These are phyloP conservation scores for Salix arbutifolia DNA, from an alignment of 345 rosid species.

Conservation along the genomic window DNA sequence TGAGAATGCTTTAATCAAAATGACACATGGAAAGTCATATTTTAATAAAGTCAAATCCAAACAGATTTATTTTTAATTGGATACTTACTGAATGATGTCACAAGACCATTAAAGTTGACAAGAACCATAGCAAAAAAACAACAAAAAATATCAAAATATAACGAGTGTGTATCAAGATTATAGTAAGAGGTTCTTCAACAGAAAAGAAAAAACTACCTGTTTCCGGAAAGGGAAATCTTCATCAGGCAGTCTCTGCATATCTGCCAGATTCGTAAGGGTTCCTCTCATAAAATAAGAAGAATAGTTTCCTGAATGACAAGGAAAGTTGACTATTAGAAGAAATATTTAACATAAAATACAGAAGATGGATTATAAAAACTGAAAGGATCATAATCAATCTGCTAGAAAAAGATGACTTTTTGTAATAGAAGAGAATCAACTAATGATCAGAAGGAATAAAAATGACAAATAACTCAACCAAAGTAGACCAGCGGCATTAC, in stretches of 20 bases:
- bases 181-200: not conserved
- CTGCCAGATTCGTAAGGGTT: slow-evolving; percentile 68
- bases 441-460: not conserved
- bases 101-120: not conserved
- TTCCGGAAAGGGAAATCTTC: slow-evolving; percentile 78
- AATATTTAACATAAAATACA: not conserved
- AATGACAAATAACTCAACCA: no score
- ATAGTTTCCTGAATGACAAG: slow-evolving; percentile 42
- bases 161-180: not conserved
- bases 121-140: not conserved
- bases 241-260: slow-evolving; percentile 78
- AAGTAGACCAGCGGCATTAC: not conserved
- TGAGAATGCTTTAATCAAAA: not conserved
- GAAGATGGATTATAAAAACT: not conserved
- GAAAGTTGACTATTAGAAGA: not conserved
- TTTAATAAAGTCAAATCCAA: not conserved
- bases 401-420: not conserved
- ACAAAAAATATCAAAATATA: not conserved
- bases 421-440: not conserved
- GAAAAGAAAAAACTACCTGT: slow-evolving; percentile 43
- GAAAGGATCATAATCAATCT: not conserved
- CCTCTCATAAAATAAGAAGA: slow-evolving; percentile 80
- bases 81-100: not conserved
- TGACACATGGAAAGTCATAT: not conserved
- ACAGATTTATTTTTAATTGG: not conserved